Evolutionary conservation across 2,329 filamentous ascomycete genomes (phyloP).

Genomic region (Zymoseptoria crescenta): DNA sequence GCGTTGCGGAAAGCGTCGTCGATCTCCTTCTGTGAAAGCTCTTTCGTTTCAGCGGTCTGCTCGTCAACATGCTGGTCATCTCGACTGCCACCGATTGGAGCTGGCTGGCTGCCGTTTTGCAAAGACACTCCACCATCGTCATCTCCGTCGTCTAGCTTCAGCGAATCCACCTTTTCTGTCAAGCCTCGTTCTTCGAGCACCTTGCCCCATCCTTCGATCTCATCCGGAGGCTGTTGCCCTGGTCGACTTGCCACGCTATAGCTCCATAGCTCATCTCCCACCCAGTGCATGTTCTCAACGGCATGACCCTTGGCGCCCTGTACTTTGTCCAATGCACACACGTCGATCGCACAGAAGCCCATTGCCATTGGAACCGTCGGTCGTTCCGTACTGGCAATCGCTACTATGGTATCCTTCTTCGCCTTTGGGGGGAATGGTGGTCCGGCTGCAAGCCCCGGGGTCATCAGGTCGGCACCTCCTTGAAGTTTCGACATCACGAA

Average conservation of each 20-base stretch:
- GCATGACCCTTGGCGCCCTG: constrained; percentile 57
- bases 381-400: constrained; percentile 51
- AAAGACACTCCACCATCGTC: constrained; percentile 42
- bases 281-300: constrained; percentile 59
- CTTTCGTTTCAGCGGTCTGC: constrained; percentile 20
- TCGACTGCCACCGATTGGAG: constrained; percentile 12
- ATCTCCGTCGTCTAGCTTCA: constrained; percentile 39
- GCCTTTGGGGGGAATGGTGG: constrained; percentile 55
- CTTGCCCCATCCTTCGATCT: constrained; percentile 45
- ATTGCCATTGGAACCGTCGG: constrained; percentile 57
- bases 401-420: constrained; percentile 54
- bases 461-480: constrained; percentile 61
- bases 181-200: constrained; percentile 30
- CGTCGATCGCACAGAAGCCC: constrained; percentile 57
- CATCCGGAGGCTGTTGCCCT: constrained; percentile 46
- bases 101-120: constrained; percentile 17
- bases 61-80: constrained; percentile 10
- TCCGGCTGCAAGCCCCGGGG: constrained; percentile 56
- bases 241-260: constrained; percentile 50
- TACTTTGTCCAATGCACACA: constrained; percentile 47
- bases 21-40: constrained; percentile 55
- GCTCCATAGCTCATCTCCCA: constrained; percentile 60
- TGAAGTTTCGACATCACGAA: constrained; percentile 56
- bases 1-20: constrained; percentile 58
- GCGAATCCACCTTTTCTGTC: constrained; percentile 33